Conservation (phyloP, 208 protist species). For the Trypanosoma melophagium region DNA sequence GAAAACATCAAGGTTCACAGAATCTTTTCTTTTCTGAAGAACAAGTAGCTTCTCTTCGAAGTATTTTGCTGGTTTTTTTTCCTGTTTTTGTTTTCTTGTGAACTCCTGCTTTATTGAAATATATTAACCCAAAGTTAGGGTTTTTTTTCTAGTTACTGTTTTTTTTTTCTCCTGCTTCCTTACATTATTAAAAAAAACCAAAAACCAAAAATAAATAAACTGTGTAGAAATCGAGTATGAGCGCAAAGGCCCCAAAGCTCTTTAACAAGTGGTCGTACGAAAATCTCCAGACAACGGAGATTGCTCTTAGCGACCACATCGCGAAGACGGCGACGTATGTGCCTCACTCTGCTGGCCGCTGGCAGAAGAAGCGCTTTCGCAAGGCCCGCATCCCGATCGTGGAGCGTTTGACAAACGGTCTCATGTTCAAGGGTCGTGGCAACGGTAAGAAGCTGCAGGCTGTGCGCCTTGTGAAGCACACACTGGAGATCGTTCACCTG, state of each 20-base stretch:
- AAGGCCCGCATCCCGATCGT: constrained; percentile 97
- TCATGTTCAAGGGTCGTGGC: constrained; percentile 99
- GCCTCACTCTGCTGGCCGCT: constrained; percentile 99
- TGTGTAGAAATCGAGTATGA: constrained; percentile 48
- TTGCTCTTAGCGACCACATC: constrained; percentile 97
- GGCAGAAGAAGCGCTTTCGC: constrained; percentile 97
- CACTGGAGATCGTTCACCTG: constrained; percentile 99
- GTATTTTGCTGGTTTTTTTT: not conserved
- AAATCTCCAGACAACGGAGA: constrained; percentile 76
- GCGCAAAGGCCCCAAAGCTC: constrained; percentile 78
- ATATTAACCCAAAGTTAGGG: no score
- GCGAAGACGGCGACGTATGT: constrained; percentile 94
- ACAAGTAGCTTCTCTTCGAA: no score
- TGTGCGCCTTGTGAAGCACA: constrained; percentile 97
- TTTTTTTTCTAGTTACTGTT: not conserved
- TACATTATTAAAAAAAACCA: not conserved
- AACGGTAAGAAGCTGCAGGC: constrained; percentile 99
- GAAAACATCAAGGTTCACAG: no score
- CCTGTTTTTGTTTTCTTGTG: no score
- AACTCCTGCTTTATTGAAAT: no score
- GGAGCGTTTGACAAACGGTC: constrained; percentile 95
- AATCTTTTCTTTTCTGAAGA: no score
- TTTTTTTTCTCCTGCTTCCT: not conserved
- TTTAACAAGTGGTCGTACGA: constrained; percentile 93
- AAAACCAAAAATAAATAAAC: no score